Evolutionary conservation across 2,329 filamentous ascomycete genomes (phyloP).

Genomic region (Penicillium oxalicum): DNA sequence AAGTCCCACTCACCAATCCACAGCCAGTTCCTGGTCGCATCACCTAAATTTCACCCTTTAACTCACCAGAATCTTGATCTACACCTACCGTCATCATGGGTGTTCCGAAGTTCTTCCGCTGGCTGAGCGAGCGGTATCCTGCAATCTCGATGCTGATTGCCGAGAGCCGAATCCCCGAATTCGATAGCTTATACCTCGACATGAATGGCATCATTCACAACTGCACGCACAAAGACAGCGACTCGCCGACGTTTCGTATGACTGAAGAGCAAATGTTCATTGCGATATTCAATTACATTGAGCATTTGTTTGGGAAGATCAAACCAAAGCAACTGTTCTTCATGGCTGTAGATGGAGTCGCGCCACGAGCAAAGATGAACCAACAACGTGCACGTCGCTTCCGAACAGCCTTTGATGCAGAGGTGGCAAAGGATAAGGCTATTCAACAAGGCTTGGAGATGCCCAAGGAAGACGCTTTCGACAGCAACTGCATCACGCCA

Average conservation of each 20-base stretch:
- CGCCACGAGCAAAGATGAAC: constrained; percentile 98
- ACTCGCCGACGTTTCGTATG: constrained; percentile 84
- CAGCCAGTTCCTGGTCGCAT: constrained; percentile 1
- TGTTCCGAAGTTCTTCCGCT: constrained; percentile 90
- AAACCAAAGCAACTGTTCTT: constrained; percentile 98
- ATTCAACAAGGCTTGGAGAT: constrained; percentile 82
- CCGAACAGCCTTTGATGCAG: constrained; percentile 84
- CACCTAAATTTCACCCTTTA: constrained; percentile 5
- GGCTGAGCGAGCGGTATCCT: constrained; percentile 98
- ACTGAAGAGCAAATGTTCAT: constrained; percentile 99
- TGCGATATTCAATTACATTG: constrained; percentile 99
- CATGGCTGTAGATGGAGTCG: constrained; percentile 98
- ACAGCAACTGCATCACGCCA: constrained; percentile 98
- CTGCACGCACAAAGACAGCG: constrained; percentile 94
- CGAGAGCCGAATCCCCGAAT: constrained; percentile 97
- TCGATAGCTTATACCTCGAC: constrained; percentile 80
- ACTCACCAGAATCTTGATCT: constrained; percentile 1
- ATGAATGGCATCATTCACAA: constrained; percentile 99
- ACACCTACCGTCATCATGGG: constrained; percentile 47
- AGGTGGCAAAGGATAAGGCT: constrained; percentile 86
- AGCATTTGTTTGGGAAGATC: constrained; percentile 97
- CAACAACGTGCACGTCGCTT: constrained; percentile 95
- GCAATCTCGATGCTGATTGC: constrained; percentile 97
- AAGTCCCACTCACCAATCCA: background rate
- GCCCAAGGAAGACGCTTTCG: constrained; percentile 91